Percentiles rank a stretch among this genome's conserved stretches.
Evolutionary conservation across 148 eudicot genomes (phyloP).

Genomic region (Rhododendron henanense): DNA sequence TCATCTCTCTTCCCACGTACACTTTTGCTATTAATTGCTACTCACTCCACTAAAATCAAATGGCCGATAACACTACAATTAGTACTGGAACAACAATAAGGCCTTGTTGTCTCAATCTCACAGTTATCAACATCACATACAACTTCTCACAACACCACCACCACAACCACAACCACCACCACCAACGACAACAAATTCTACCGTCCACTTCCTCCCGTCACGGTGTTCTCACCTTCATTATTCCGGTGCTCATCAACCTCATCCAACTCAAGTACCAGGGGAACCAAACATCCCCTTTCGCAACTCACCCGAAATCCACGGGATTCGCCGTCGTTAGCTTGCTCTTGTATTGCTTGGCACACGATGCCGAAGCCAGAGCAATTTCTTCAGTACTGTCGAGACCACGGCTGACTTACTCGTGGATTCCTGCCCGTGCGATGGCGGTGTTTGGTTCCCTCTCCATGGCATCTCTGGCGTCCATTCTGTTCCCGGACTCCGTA

Average conservation of each 20-base stretch:
- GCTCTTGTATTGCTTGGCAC: neutral
- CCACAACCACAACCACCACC: neutral
- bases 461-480: neutral
- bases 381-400: neutral
- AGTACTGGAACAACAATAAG: neutral
- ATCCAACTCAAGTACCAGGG: constrained; percentile 2
- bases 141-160: neutral
- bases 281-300: neutral
- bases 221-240: neutral
- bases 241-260: neutral
- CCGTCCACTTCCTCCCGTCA: neutral
- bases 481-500: neutral
- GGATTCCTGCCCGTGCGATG: neutral
- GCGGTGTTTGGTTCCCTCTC: neutral
- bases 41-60: neutral
- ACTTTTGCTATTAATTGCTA: neutral
- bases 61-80: neutral
- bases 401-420: neutral
- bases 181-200: neutral
- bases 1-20: neutral
- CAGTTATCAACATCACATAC: neutral
- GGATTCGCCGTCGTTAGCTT: neutral
- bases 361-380: neutral
- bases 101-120: constrained; percentile 3
- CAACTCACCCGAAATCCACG: constrained; percentile 7